Base-by-base conservation (phyloP, 2,329 filamentous ascomycete species). In the Xylaria hypoxylon region DNA sequence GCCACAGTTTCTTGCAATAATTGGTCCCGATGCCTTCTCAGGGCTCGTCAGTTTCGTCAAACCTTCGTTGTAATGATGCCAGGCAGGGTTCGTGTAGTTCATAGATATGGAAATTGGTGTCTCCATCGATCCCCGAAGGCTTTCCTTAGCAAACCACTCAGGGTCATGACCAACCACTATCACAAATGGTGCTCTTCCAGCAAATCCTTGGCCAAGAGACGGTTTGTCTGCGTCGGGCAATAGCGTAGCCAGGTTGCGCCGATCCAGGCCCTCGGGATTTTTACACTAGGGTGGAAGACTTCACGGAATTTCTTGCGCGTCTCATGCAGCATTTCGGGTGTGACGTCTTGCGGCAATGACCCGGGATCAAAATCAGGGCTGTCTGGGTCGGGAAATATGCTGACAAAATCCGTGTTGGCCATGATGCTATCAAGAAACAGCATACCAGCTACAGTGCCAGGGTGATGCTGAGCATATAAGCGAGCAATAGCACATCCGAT, bases 381-480 rank as follows among this genome's bases (percentile, higher is more conserved):
- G 62, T 87, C 85, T 0, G 86, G 85, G 68, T 89, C 82, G 0
- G 87, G 86, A 72, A 86, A 86, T 4, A 88, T 67, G 5, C 82
- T 84, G 1, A 86, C 81, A 33, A 86, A 84, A 70, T 89, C 84
- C 0, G 82, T 82, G 71, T 88, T 86, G 17, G 86, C 84, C 73
- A 89, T 83, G 68, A 87, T 84, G 40, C 83, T 86, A 72, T 89
- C 87, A 1, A 89, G 82, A 8, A 88, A 80, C 1, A 89, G 38
- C 2, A 84, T 75, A 0, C 78, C 85, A 0, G 79, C 77, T 0
- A 86, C 81, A 0, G 77, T 79, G 2, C 80, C 78, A 0, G 84
- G 81, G 58, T 86, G 81, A 1, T 75, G 73, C 57, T 82, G 77
- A 1, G 84, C 81, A 71, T 85, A 87, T 8, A 88, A 79, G 0